Percentiles rank a stretch among this genome's conserved stretches.
Evolutionary conservation across 1,139 yeast species (phyloP).

Genomic region (Saccharomyces hybrid): DNA sequence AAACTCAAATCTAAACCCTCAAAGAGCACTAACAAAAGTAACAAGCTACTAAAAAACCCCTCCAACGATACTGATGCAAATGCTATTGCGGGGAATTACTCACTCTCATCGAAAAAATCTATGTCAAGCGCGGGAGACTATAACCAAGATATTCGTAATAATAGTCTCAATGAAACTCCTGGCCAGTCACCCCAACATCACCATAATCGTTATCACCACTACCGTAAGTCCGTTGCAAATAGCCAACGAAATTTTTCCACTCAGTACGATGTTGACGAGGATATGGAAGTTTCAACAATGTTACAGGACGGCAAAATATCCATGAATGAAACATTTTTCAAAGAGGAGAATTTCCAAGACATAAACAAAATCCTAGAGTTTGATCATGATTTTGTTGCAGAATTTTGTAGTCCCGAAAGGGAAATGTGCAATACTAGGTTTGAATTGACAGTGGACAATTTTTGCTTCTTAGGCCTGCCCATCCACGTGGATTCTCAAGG

Average conservation of each 20-base stretch:
- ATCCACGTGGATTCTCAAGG: slow-evolving; percentile 75
- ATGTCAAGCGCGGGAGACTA: not conserved
- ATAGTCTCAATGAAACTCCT: not conserved
- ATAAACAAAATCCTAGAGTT: slow-evolving; percentile 55
- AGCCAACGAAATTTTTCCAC: not conserved
- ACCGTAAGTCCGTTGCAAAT: not conserved
- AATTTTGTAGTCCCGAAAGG: slow-evolving; percentile 75
- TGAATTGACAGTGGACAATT: slow-evolving; percentile 79
- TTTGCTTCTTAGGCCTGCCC: slow-evolving; percentile 78
- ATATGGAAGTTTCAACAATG: not conserved
- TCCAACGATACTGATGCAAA: not conserved
- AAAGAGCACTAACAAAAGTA: not conserved
- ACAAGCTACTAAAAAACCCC: not conserved
- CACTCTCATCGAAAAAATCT: not conserved
- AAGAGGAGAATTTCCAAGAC: slow-evolving; percentile 23
- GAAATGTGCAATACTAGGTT: slow-evolving; percentile 79
- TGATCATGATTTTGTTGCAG: slow-evolving; percentile 72
- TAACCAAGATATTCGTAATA: not conserved
- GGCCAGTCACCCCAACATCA: not conserved
- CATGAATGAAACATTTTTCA: slow-evolving; percentile 17
- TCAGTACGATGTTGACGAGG: not conserved
- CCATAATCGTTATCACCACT: not conserved
- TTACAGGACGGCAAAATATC: not conserved
- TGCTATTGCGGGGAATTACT: not conserved
- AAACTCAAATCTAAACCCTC: not conserved